A percentile compares a stretch with the other conserved stretches of the same genome.
phyloP scores from a whole-genome alignment of 495 filamentous ascomycete species.

The Penicillium daleae region DNA sequence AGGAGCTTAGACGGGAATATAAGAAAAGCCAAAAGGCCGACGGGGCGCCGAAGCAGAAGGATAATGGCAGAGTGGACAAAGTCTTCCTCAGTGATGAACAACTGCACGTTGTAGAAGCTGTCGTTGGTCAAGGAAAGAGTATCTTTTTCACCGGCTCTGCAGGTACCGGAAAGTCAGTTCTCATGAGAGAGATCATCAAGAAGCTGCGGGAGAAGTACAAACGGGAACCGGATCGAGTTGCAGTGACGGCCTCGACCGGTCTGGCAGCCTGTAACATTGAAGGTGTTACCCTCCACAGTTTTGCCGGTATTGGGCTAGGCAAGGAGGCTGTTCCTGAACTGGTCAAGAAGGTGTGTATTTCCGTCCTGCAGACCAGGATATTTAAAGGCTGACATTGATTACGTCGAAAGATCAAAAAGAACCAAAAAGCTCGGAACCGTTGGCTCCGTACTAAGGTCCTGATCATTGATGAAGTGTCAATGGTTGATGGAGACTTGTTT shows the following conservation, averaged over 20 bases:
- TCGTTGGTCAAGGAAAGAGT: conserved; percentile 75
- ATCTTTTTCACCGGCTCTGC: conserved; percentile 98
- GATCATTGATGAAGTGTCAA: conserved; percentile 94
- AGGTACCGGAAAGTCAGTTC: conserved; percentile 95
- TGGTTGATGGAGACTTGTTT: conserved; percentile 97
- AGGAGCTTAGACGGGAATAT: conserved; percentile 65
- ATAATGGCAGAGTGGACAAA: conserved; percentile 49
- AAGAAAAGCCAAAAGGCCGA: conserved; percentile 53
- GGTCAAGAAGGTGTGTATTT: conserved; percentile 67
- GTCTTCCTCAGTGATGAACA: conserved; percentile 87
- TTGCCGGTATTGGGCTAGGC: conserved; percentile 91
- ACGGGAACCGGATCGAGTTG: conserved; percentile 77
- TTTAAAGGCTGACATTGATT: conserved; percentile 20
- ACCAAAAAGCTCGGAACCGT: conserved; percentile 81
- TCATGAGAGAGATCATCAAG: conserved; percentile 87
- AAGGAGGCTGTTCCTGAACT: conserved; percentile 83
- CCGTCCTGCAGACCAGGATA: neutral
- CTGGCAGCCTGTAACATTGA: conserved; percentile 96
- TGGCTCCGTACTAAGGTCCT: conserved; percentile 89
- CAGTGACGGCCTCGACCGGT: conserved; percentile 93
- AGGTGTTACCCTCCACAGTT: conserved; percentile 94
- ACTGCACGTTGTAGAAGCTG: conserved; percentile 75
- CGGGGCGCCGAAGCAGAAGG: conserved; percentile 18
- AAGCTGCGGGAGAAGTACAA: conserved; percentile 74
- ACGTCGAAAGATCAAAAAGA: conserved; percentile 68